These are phyloP conservation scores for Aspergillus amoenus DNA, from an alignment of 2,329 filamentous ascomycete genomes.

Conservation along the genomic window DNA sequence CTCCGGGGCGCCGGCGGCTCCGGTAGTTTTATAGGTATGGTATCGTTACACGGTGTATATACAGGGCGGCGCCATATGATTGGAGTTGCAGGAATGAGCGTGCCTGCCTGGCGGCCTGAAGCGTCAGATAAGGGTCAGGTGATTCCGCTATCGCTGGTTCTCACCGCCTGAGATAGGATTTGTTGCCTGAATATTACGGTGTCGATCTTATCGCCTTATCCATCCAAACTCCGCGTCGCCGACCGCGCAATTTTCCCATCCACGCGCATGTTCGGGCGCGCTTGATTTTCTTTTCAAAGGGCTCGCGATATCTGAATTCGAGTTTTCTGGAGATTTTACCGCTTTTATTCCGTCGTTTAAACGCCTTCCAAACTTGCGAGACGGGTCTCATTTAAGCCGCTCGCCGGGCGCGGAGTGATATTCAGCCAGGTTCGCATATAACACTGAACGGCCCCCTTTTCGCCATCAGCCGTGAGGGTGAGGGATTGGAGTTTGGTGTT, in stretches of 20 bases:
- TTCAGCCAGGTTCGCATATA: slow-evolving; percentile 2
- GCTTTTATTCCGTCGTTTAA: background rate
- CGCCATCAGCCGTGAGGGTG: background rate
- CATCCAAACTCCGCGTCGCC: slow-evolving; percentile 13
- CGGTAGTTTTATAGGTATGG: background rate
- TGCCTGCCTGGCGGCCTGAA: background rate
- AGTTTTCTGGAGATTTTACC: background rate
- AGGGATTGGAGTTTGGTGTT: background rate
- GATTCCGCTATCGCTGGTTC: background rate
- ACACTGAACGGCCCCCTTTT: background rate
- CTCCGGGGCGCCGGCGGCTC: too few relatives aligned
- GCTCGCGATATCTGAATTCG: background rate
- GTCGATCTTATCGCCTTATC: slow-evolving; percentile 5
- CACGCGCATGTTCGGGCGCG: slow-evolving; percentile 2
- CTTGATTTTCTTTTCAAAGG: background rate
- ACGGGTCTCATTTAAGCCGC: background rate
- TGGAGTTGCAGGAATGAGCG: background rate
- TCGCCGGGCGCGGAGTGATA: background rate
- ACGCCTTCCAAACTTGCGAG: background rate
- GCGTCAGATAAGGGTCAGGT: background rate
- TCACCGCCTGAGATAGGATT: slow-evolving; percentile 1
- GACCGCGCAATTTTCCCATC: slow-evolving; percentile 10
- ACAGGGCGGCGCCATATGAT: background rate
- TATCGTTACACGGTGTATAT: background rate
- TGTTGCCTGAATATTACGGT: background rate